phyloP scores from a whole-genome alignment of 768 basidiomycete genomes.

The Leucocoprinus birnbaumii region DNA sequence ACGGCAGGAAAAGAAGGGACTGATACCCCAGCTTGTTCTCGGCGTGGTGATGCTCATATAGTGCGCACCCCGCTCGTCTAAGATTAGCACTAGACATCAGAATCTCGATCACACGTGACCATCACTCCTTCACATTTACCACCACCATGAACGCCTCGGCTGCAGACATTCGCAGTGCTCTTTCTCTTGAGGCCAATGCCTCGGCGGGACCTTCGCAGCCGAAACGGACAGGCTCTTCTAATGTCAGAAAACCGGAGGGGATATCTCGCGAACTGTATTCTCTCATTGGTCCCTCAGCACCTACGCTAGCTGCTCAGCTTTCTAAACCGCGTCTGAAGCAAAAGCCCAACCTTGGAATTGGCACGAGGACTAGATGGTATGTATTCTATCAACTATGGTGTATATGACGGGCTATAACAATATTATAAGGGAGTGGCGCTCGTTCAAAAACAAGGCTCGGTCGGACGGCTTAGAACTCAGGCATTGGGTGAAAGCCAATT shows the following conservation, averaged over 20 bases:
- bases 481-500: conserved; percentile 79
- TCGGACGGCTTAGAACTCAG: conserved; percentile 62
- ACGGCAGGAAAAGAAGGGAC: background rate
- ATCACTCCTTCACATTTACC: conserved; percentile 14
- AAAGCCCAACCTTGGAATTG: conserved; percentile 71
- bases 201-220: conserved; percentile 42
- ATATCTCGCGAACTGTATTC: conserved; percentile 92
- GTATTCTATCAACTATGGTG: conserved; percentile 7
- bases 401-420: background rate
- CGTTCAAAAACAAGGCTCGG: conserved; percentile 73
- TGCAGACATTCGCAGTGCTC: conserved; percentile 81
- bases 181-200: conserved; percentile 52
- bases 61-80: background rate
- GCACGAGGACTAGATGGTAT: conserved; percentile 71
- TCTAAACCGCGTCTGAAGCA: conserved; percentile 85
- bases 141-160: conserved; percentile 64
- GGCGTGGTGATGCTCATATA: too few species aligned
- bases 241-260: conserved; percentile 76
- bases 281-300: conserved; percentile 92
- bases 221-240: conserved; percentile 33
- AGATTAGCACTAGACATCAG: background rate
- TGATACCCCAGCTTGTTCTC: too few species aligned
- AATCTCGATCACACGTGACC: conserved; percentile 21
- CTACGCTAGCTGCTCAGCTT: conserved; percentile 76
- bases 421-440: conserved; percentile 67